phyloP scores from a whole-genome alignment of 1,284 basidiomycete species.

The Heterobasidion parviporum region DNA sequence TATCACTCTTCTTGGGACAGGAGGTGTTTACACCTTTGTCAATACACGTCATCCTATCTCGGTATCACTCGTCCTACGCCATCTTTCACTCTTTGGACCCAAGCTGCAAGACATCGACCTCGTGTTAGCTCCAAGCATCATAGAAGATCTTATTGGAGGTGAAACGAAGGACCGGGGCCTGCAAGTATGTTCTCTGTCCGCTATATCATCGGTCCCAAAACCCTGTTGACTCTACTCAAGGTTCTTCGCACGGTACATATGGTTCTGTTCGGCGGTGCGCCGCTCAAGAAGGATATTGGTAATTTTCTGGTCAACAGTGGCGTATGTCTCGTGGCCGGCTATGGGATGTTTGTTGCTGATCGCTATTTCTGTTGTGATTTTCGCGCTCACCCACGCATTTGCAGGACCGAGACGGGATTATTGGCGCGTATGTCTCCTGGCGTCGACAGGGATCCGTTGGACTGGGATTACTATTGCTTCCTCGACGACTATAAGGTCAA shows the following conservation, averaged over 20 bases:
- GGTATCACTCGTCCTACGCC: background rate
- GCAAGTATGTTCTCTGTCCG: background rate
- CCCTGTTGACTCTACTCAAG: background rate
- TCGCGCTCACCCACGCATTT: background rate
- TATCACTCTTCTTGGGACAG: background rate
- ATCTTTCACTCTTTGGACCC: background rate
- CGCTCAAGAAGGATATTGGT: background rate
- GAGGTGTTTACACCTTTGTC: background rate
- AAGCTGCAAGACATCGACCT: background rate
- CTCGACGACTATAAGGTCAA: background rate
- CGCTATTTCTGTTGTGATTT: background rate
- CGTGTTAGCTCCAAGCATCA: background rate
- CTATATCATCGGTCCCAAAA: background rate
- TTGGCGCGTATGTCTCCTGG: background rate
- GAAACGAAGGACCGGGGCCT: background rate
- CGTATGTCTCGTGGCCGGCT: background rate
- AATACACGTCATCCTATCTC: background rate
- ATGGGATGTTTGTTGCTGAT: background rate
- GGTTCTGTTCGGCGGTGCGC: background rate
- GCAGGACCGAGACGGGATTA: background rate
- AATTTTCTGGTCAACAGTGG: background rate
- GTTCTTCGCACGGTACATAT: background rate
- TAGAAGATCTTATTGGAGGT: background rate
- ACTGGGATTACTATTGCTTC: background rate
- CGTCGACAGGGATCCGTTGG: background rate